Conservation (phyloP, 1,284 basidiomycete species). For the Marasmius oreades region DNA sequence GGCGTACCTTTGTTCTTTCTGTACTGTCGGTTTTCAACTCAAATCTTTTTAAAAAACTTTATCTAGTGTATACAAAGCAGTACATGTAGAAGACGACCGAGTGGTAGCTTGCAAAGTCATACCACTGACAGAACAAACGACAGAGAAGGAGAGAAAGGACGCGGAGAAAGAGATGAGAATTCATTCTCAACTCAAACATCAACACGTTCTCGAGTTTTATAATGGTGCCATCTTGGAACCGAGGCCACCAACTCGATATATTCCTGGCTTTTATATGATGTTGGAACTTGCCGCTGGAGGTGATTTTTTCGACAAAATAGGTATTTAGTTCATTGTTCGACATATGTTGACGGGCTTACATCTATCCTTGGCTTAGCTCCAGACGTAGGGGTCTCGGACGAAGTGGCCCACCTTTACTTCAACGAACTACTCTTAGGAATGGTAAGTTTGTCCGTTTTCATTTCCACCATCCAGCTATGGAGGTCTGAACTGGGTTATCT, state of each 20-base stretch:
- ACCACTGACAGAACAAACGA: constrained; percentile 54
- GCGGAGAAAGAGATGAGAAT: constrained; percentile 93
- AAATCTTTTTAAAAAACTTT: background rate
- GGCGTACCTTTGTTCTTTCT: background rate
- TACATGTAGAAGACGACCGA: constrained; percentile 59
- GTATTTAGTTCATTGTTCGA: constrained; percentile 40
- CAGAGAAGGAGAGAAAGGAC: constrained; percentile 67
- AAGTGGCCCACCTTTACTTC: constrained; percentile 91
- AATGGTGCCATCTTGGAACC: constrained; percentile 74
- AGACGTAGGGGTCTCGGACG: constrained; percentile 84
- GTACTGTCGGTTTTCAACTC: background rate
- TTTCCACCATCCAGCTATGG: background rate
- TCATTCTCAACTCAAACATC: constrained; percentile 80
- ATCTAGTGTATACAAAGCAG: constrained; percentile 76
- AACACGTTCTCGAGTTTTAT: constrained; percentile 83
- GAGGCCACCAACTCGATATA: constrained; percentile 53
- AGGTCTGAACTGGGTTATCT: constrained; percentile 14
- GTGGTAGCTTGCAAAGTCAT: constrained; percentile 89
- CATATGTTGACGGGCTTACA: background rate
- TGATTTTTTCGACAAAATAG: constrained; percentile 98
- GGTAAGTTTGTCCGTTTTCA: constrained; percentile 34
- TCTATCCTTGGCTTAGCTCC: constrained; percentile 48
- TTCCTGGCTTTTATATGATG: constrained; percentile 88
- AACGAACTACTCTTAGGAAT: constrained; percentile 82
- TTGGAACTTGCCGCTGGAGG: constrained; percentile 92